Evolutionary conservation across 441 rosid species (phyloP).

Genomic region (Arabidopsis hybrid): DNA sequence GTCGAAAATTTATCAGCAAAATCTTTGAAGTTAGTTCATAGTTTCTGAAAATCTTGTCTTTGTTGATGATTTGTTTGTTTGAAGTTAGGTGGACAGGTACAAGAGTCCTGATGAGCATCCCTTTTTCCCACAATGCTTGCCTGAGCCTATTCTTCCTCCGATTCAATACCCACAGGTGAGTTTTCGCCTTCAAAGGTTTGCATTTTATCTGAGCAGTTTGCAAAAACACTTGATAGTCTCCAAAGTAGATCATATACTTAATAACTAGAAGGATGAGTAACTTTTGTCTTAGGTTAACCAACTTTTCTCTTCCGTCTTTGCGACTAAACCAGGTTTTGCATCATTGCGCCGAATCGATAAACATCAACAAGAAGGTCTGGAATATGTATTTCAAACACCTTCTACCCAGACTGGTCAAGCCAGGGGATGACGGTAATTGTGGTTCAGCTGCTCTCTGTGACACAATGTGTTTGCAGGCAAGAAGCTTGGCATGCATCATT

Average conservation of each 20-base stretch:
- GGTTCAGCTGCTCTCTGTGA: conserved; percentile 92
- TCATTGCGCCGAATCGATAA: conserved; percentile 69
- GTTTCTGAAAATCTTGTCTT: background rate
- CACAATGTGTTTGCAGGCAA: conserved; percentile 86
- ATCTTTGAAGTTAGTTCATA: background rate
- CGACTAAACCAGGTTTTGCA: conserved; percentile 69
- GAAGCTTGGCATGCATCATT: conserved; percentile 29
- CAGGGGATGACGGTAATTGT: conserved; percentile 87
- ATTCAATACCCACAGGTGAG: conserved; percentile 79
- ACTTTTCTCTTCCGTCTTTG: conserved; percentile 16
- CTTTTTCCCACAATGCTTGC: conserved; percentile 76
- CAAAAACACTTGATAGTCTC: conserved; percentile 15
- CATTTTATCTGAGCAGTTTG: background rate
- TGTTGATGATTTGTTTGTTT: conserved; percentile 27
- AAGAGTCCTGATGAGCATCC: conserved; percentile 97
- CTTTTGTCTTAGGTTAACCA: conserved; percentile 2
- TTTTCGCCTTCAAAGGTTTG: background rate
- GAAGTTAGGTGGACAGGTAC: conserved; percentile 79
- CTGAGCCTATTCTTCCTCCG: conserved; percentile 82
- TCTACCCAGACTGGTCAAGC: conserved; percentile 73
- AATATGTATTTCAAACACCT: conserved; percentile 82
- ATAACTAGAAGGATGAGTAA: conserved; percentile 5
- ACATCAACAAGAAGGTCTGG: conserved; percentile 83
- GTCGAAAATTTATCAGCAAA: conserved; percentile 41
- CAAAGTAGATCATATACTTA: background rate